Percentiles rank a stretch among this genome's conserved stretches.
Conservation (phyloP, 805 yeast species). For the Ogataea henricii region DNA sequence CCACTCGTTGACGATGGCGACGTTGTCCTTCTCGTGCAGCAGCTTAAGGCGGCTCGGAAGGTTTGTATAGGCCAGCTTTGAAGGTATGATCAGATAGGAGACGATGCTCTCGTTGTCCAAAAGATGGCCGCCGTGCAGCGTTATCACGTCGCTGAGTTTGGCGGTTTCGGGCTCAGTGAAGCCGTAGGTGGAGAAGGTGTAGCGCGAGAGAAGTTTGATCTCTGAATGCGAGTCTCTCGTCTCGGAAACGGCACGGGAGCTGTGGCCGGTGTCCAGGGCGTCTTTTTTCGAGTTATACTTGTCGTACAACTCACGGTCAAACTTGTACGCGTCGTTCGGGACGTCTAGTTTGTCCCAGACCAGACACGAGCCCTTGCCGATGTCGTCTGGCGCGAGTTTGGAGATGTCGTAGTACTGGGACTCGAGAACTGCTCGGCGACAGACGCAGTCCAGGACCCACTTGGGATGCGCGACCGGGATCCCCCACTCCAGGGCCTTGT, state of each 20-base stretch:
- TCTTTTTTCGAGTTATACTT: constrained; percentile 9
- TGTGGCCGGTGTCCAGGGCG: background rate
- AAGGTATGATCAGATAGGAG: constrained; percentile 34
- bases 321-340: constrained; percentile 11
- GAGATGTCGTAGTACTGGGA: constrained; percentile 42
- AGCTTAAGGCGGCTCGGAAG: constrained; percentile 21
- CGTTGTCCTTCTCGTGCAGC: constrained; percentile 25
- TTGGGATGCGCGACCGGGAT: constrained; percentile 54
- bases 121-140: constrained; percentile 27
- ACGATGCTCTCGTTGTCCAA: constrained; percentile 37
- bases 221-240: too few species aligned
- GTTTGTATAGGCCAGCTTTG: constrained; percentile 16
- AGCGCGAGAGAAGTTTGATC: constrained; percentile 44
- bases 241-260: background rate
- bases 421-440: constrained; percentile 46
- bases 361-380: constrained; percentile 36
- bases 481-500: constrained; percentile 54
- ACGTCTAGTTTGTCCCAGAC: constrained; percentile 38
- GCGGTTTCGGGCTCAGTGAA: constrained; percentile 23
- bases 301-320: constrained; percentile 9
- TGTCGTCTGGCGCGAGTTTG: constrained; percentile 15
- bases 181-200: constrained; percentile 41
- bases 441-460: constrained; percentile 48
- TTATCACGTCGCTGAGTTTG: constrained; percentile 22
- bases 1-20: constrained; percentile 36